Base-by-base conservation (phyloP, 768 basidiomycete genomes). In the Tricholoma bakamatsutake region DNA sequence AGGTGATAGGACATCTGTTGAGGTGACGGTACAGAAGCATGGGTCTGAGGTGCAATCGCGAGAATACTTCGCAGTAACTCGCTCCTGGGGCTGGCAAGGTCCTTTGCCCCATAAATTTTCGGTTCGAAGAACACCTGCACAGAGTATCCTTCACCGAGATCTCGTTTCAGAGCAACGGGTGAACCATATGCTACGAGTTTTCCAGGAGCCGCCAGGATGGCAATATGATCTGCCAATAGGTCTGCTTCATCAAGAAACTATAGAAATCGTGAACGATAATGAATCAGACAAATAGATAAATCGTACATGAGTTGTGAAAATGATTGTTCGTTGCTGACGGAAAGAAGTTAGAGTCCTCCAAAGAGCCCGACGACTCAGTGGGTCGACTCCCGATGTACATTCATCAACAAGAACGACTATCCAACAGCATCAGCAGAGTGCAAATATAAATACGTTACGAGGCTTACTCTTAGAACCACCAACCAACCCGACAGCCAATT, bases 361-460 rank as follows among this genome's bases (percentile, higher is more conserved):
- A 6, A 93, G 69, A 1, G 90, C 82, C 31, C 90, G 77, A 50
- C 90, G 75, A 54, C 89, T 90, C 34, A 93, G 69, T 2, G 90
- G 90, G 65, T 93, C 90, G 10, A 93, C 85, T 2, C 90, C 90
- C 24, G 87, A 89, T 1, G 88, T 90, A 64, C 85, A 87, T 66
- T 85, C 83, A 60, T 84, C 83, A 10, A 83, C 80, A n/a, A 82
- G 72, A 31, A 83, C 73, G 56, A 84, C 77, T 80, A 43, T 15
- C 2, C 40, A 48, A 28, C 55, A 53, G 52, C 24, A 59, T 59
- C n/a, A 17, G 13, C 37, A 43, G 56, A 7, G 39, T n/a, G 3
- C 13, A 11, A 10, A 24, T 48, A 50, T 35, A 60, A 53, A 13
- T 53, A 31, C 21, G 47, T 17, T 28, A 37, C 11, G 37, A 1